Base-by-base conservation (phyloP, 805 yeast genomes). In the Diddensiella transvaalensis region DNA sequence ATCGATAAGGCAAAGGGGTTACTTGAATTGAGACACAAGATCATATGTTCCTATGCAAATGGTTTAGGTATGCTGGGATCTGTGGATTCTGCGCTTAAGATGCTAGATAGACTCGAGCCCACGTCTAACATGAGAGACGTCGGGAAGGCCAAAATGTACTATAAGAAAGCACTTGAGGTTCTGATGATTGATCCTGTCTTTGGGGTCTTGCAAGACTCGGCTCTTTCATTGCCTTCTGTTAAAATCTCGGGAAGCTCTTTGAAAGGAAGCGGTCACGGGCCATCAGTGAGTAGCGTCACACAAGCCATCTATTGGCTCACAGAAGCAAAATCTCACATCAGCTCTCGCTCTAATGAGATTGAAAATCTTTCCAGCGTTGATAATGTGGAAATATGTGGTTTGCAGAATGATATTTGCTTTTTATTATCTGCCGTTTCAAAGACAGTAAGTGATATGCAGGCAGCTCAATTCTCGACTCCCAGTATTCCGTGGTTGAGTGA, bases 191-290 rank as follows among this genome's bases (percentile, higher is more conserved):
- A 79, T 57, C 82, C 84, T 0, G 70, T 75, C 26, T 70, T 74
- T 40, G 72, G 76, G 3, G 70, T 73, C 4, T 53, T 78, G 38
- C 74, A 69, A 42, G 82, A 78, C 32, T 75, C 82, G 0, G 78
- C 76, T 0, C 60, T 76, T 46, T 70, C 77, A 0, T 60, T 74
- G 6, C 79, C 81, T 0, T 66, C 75, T 2, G 58, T 57, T 37
- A 24, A n/a, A 21, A 55, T 54, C 35, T 47, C 59, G 39, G 33
- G 46, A 26, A 48, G 50, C 23, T 2, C 23, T 43, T 39, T 39
- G 42, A 22, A 39, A 19, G 6, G 29, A 13, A 17, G 13, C 13
- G 13, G 13, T 13, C 8, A 26, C 11, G 13, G 11, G 13, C 32
- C 32, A 26, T 8, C 13, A 8, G 11, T 26, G 8, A 13, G 32